phyloP scores from a whole-genome alignment of 768 basidiomycete species.

The Leccinum variicolor region DNA sequence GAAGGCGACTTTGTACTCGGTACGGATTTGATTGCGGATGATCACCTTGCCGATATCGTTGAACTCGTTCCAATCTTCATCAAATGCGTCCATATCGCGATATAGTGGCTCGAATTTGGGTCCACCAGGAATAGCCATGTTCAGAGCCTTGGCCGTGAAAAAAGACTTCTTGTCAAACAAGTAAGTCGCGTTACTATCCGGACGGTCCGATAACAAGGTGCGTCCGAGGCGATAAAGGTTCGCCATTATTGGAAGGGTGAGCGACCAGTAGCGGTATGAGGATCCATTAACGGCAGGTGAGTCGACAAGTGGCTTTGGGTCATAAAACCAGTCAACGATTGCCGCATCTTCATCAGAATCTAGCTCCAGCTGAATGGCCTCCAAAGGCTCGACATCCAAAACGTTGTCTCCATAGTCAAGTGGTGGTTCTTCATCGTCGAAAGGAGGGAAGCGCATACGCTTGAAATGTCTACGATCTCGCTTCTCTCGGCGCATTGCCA shows the following conservation, averaged over 20 bases:
- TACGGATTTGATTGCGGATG: constrained; percentile 96
- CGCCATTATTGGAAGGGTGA: constrained; percentile 93
- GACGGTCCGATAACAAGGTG: constrained; percentile 89
- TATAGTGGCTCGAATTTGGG: constrained; percentile 98
- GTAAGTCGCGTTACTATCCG: constrained; percentile 87
- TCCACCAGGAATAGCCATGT: constrained; percentile 96
- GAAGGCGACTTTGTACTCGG: constrained; percentile 99
- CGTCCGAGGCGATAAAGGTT: constrained; percentile 95
- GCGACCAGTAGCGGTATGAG: constrained; percentile 90
- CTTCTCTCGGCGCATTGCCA: constrained; percentile 98
- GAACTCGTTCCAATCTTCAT: constrained; percentile 99
- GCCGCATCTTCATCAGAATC: constrained; percentile 89
- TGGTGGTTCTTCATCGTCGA: constrained; percentile 98
- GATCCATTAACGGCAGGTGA: constrained; percentile 88
- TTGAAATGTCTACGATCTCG: constrained; percentile 98
- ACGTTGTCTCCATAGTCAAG: constrained; percentile 99
- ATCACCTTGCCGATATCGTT: constrained; percentile 99
- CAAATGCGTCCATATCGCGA: constrained; percentile 94
- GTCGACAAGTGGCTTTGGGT: constrained; percentile 91
- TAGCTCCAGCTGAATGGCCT: constrained; percentile 95
- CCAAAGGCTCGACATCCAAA: constrained; percentile 94
- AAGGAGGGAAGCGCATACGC: constrained; percentile 99
- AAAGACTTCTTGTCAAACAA: constrained; percentile 97
- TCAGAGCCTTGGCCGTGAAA: constrained; percentile 96
- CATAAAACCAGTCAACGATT: constrained; percentile 98